Evolutionary conservation across 2,329 filamentous ascomycete species (phyloP), one percentile per base, ranked within the genome.

Genomic region (Myriosclerotinia scirpicola): DNA sequence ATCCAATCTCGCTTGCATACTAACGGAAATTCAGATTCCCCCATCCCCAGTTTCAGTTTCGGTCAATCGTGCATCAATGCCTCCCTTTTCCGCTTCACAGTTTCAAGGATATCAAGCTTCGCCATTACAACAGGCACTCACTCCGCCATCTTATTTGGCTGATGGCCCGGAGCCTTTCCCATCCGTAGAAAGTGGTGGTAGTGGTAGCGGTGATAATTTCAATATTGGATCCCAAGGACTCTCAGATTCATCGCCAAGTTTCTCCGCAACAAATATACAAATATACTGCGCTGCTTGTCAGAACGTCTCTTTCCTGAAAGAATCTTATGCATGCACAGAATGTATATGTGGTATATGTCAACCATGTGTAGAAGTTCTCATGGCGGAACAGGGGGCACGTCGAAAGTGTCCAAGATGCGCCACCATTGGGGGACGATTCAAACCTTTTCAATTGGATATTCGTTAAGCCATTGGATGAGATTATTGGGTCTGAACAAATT

Each of bases 301-400:
- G 70, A 87, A 89, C 48, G 82, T 93, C 22, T 93, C 90, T 62
- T 81, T 89, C 14, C 81, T 98, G 36, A 89, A 88, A 74, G 90
- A 94, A 74, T 95, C 92, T 44, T 97, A 93, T 75, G 94, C 94
- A 30, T 98, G 94, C 77, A 97, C 93, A 1, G 93, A 97, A 78
- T 98, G 95, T 77, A 96, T 98, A 70, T 96, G 92, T 76, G 94
- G 93, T 20, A 85, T 98, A 60, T 98, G 95, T 78, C 87, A 89
- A 70, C 87, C 92, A 67, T 98, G 94, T 74, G 92, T 97, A 67
- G 90, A 93, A 74, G 87, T 91, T 44, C 82, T 94, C 65, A 88
- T 92, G 79, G 86, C 85, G 72, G 90, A 92, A 76, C 89, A 92
- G 76, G 87, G 90, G 61, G 90, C 90, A 15, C 81, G 90, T 69